Conservation (phyloP, 306 rosid genomes). For the Hippophae tibetana region DNA sequence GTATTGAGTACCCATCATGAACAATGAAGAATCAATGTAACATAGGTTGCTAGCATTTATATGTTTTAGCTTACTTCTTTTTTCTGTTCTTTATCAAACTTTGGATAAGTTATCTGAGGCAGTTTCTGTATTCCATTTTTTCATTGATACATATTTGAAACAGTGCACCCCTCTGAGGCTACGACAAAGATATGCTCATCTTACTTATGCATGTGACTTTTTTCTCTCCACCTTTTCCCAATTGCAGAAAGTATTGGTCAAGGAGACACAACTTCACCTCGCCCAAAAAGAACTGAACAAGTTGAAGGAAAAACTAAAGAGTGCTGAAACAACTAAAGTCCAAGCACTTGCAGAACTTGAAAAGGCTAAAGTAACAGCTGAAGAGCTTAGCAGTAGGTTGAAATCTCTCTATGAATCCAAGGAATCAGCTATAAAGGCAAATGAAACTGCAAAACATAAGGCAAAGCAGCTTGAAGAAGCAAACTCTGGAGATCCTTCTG, state of each 20-base stretch:
- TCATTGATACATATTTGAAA: no score
- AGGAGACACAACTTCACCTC: constrained; percentile 78
- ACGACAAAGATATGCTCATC: no score
- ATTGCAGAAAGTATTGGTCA: constrained; percentile 73
- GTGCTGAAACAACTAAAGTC: constrained; percentile 76
- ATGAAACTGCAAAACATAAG: constrained; percentile 55
- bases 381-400: constrained; percentile 57
- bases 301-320: constrained; percentile 65
- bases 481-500: constrained; percentile 33
- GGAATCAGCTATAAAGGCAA: constrained; percentile 49
- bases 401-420: constrained; percentile 52
- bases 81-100: no score
- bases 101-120: no score
- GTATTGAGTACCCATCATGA: no score
- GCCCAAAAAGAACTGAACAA: constrained; percentile 74
- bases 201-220: no score
- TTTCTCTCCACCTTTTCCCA: constrained; percentile 14
- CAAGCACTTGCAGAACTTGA: constrained; percentile 81
- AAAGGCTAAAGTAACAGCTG: constrained; percentile 49
- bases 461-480: constrained; percentile 56
- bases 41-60: no score
- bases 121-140: no score
- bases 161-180: no score
- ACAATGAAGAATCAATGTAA: no score
- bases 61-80: no score